Evolutionary conservation across 352 stramenopile genomes (phyloP).

Genomic region (Phytophthora pseudosyringae): DNA sequence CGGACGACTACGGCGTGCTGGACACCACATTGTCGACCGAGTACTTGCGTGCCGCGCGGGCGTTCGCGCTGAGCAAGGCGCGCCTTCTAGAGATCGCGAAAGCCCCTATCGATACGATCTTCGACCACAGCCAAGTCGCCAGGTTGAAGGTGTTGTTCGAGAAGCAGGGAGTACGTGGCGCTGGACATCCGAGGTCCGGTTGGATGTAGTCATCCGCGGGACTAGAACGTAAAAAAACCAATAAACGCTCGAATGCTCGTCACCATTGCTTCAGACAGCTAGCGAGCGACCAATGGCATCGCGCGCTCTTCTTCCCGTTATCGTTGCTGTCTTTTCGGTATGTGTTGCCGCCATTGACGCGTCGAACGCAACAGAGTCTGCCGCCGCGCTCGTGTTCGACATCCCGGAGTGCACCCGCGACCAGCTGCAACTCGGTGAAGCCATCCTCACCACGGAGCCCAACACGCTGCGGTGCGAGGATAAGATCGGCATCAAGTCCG

Average conservation of each 20-base stretch:
- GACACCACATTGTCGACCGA: constrained; percentile 90
- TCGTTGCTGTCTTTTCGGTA: neutral
- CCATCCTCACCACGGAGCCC: constrained; percentile 51
- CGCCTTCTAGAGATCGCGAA: constrained; percentile 53
- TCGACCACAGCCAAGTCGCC: constrained; percentile 49
- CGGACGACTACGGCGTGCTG: constrained; percentile 94
- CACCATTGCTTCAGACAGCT: constrained; percentile 14
- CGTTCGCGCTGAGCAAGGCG: constrained; percentile 69
- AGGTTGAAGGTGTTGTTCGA: constrained; percentile 37
- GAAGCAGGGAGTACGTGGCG: neutral
- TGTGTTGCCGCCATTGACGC: neutral
- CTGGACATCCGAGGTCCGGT: neutral
- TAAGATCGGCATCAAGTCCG: constrained; percentile 38
- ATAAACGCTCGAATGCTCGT: constrained; percentile 2
- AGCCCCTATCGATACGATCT: constrained; percentile 63
- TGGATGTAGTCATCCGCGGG: constrained; percentile 14
- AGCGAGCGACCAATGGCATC: neutral
- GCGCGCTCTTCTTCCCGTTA: constrained; percentile 2
- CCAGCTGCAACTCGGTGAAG: constrained; percentile 42
- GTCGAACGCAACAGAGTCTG: constrained; percentile 15
- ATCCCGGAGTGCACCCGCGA: constrained; percentile 47
- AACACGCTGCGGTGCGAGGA: constrained; percentile 55
- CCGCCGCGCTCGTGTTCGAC: constrained; percentile 20
- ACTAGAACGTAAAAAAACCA: constrained; percentile 5
- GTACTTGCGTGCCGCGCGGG: constrained; percentile 78